Base-by-base conservation (phyloP, 306 rosid genomes). In the Ormosia emarginata region DNA sequence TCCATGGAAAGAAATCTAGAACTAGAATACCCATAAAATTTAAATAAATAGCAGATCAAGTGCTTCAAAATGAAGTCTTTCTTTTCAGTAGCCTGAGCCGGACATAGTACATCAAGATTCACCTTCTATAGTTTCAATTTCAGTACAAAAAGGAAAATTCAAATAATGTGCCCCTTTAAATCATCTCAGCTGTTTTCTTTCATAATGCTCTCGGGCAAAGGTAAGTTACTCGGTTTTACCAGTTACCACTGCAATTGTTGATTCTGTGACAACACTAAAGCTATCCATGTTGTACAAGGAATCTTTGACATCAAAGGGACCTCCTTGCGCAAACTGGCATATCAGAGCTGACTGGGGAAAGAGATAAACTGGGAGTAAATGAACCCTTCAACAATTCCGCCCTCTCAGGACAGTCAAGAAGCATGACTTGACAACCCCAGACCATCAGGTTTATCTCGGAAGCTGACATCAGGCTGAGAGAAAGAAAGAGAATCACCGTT, bases 281-380 rank as follows among this genome's bases (percentile, higher is more conserved):
- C 65, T 87, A 58, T 84, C 88, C 77, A 80, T 86, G 52, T 88
- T 90, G 86, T 80, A 84, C 70, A 84, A 84, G 58, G 93, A 87
- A 83, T 90, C 85, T 75, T 88, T 87, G 29, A 62, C 76, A 15
- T 85, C 53, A 46, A 87, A 82, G 34, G 97, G 89, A 24, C 50
- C 8, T 89, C 67, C 94, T 79, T 57, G 36, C 67, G 61, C 53
- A 13, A 79, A 72, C 17, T 32, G 74, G 55, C 18, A 74, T 40
- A 56, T 59, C 83, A 70, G 55, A 67, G 77, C 64, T 78, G 50
- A 84, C 63, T 43, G 87, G 79, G 46, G 84, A 75, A 24, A 59
- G 69, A 69, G 68, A 68, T 2, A 59, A 76, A 14, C n/a, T 3
- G n/a, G 82, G 50, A 40, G 64, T 49, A n/a, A 43, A 59, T 10